Evolutionary conservation across 225 moss, liverwort and hornwort genomes (phyloP), one percentile per base, ranked within the genome.

Genomic region (Bryum argenteum): DNA sequence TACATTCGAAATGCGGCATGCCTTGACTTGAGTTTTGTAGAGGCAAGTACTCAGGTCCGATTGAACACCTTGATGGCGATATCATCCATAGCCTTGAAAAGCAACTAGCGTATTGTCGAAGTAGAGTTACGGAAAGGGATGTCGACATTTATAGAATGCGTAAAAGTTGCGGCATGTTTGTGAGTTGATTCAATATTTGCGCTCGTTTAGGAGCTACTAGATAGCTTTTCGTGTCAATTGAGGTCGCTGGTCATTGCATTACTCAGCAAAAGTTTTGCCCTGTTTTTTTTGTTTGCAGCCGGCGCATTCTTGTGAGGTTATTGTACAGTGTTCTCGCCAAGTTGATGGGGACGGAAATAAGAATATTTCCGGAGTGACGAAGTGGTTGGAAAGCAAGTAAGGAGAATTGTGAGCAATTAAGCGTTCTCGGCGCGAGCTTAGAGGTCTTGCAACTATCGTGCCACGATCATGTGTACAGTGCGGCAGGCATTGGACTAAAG

Each of bases 281-380:
- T 79, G 23, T 61, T 63, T 68, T 15, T 48, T 68, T 57, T 57
- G 73, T 12, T 54, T 68, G 62, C 67, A 73, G 71, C 5, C 21
- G 60, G 21, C 14, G 54, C 54, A 28, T 24, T 69, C 23, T n/a
- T 19, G 2, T 43, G 43, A 60, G 69, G 59, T 14, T 67, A 11
- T 39, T 55, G 40, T 63, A 18, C 56, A 55, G 8, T 43, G 50
- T 68, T 11, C 26, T 8, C 54, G 73, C 52, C 41, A 48, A 68
- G 19, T 55, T 79, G 78, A 58, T 43, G 62, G 63, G 41, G 37
- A 63, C 50, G 33, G 28, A 39, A 39, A 24, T 12, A 20, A 50
- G 26, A 51, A 11, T 63, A 21, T 48, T 63, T 9, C 28, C 51
- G 51, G 51, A 57, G 48, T 69, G 73, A 73, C 41, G 63, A 68